Conservation (phyloP, 1,284 basidiomycete genomes). For the Puccinia polysora region DNA sequence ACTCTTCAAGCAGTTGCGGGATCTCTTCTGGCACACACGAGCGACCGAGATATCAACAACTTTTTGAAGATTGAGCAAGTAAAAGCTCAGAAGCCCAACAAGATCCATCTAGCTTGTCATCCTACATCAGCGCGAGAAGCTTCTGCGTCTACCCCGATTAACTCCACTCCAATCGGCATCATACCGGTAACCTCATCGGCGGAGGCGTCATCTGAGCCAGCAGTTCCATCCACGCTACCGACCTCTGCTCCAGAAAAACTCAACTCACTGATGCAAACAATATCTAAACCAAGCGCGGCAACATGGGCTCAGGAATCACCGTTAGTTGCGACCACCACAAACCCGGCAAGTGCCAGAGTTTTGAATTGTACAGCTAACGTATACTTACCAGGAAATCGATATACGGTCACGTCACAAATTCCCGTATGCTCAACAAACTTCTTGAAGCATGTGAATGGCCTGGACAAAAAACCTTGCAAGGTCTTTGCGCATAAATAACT, state of each 20-base stretch:
- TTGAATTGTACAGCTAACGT: background rate
- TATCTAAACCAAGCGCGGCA: background rate
- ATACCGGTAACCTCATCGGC: too few species aligned
- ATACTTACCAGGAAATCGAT: slow-evolving; percentile 15
- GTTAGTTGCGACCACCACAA: background rate
- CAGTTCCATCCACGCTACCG: background rate
- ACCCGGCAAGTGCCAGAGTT: background rate
- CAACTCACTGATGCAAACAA: background rate
- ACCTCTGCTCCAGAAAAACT: background rate
- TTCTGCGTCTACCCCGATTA: background rate
- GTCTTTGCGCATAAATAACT: slow-evolving; percentile 2
- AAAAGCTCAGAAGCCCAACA: background rate
- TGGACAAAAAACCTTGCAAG: slow-evolving; percentile 1
- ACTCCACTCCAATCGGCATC: too few species aligned
- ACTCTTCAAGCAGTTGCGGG: slow-evolving; percentile 5
- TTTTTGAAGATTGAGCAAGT: slow-evolving; percentile 12
- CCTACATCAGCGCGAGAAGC: background rate
- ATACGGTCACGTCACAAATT: background rate
- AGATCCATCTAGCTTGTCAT: background rate
- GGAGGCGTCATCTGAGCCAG: background rate
- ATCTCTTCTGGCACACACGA: background rate
- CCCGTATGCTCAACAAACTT: background rate
- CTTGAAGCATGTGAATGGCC: background rate
- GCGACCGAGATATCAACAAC: slow-evolving; percentile 6
- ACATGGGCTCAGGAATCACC: background rate